Conservation (phyloP, 169 alveolate species). For the Plasmodium chabaudi region DNA sequence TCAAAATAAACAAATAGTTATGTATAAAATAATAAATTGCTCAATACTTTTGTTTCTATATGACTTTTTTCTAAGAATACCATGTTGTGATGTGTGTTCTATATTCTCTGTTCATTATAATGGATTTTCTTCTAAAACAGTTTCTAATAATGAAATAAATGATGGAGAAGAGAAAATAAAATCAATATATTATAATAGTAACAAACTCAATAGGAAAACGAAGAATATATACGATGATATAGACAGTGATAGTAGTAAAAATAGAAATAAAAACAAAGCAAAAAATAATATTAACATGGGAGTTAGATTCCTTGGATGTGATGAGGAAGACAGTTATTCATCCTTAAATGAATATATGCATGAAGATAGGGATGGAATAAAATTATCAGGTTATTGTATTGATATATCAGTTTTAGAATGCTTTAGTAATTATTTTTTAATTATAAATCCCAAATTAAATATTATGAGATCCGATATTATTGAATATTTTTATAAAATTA, state of each 20-base stretch:
- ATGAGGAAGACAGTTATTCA: conserved; percentile 39
- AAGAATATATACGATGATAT: background rate
- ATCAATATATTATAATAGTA: background rate
- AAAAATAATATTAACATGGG: background rate
- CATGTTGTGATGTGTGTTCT: conserved; percentile 51
- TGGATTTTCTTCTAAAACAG: conserved; percentile 24
- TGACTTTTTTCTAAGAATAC: conserved; percentile 56
- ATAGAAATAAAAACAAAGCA: background rate
- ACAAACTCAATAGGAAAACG: background rate
- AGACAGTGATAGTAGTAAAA: background rate
- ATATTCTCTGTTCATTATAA: conserved; percentile 59
- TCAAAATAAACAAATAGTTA: conserved; percentile 64
- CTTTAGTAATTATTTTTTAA: conserved; percentile 65
- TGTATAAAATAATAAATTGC: conserved; percentile 66
- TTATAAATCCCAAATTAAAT: conserved; percentile 64
- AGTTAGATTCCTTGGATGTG: background rate
- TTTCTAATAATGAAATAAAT: background rate
- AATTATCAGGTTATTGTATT: conserved; percentile 71
- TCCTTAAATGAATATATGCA: conserved; percentile 60
- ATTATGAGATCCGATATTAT: conserved; percentile 72
- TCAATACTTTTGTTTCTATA: conserved; percentile 63
- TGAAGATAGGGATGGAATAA: conserved; percentile 7
- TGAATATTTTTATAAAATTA: conserved; percentile 75
- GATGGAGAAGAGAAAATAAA: background rate
- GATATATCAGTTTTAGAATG: conserved; percentile 75